phyloP scores from a whole-genome alignment of 108 stramenopile genomes.

The Nitzschia sp. region DNA sequence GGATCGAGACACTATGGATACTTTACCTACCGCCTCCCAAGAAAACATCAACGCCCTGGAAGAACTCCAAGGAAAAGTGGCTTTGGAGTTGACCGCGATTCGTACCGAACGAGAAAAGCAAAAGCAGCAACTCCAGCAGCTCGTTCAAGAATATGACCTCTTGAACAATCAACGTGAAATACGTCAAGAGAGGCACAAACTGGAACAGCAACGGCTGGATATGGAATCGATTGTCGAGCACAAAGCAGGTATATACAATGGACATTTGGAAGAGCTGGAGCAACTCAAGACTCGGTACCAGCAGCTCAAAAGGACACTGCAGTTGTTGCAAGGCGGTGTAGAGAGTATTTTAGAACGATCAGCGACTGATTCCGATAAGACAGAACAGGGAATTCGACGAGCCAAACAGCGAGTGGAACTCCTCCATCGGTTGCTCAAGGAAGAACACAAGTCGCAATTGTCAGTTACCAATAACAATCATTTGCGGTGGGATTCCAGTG shows the following conservation, averaged over 20 bases:
- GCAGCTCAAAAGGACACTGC: slow-evolving; percentile 5
- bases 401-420: neutral
- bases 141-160: slow-evolving; percentile 1
- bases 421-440: neutral
- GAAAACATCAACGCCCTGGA: slow-evolving; percentile 5
- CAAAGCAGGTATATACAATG: neutral
- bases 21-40: neutral
- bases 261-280: slow-evolving; percentile 2
- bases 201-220: slow-evolving; percentile 10
- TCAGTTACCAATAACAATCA: too few species aligned
- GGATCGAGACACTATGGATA: neutral
- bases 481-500: neutral
- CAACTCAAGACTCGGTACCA: slow-evolving; percentile 8
- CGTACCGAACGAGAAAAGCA: slow-evolving; percentile 19
- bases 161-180: slow-evolving; percentile 13
- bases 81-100: slow-evolving; percentile 5
- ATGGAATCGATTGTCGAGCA: slow-evolving; percentile 5
- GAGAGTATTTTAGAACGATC: slow-evolving; percentile 14
- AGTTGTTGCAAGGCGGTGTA: slow-evolving; percentile 20
- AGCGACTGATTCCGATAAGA: neutral
- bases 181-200: slow-evolving; percentile 4
- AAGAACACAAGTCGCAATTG: slow-evolving; percentile 6
- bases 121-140: slow-evolving; percentile 1
- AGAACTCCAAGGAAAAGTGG: neutral
- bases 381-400: neutral